Evolutionary conservation across 768 basidiomycete species (phyloP), one percentile per base, ranked within the genome.

Genomic region (Coprinopsis cinerea): DNA sequence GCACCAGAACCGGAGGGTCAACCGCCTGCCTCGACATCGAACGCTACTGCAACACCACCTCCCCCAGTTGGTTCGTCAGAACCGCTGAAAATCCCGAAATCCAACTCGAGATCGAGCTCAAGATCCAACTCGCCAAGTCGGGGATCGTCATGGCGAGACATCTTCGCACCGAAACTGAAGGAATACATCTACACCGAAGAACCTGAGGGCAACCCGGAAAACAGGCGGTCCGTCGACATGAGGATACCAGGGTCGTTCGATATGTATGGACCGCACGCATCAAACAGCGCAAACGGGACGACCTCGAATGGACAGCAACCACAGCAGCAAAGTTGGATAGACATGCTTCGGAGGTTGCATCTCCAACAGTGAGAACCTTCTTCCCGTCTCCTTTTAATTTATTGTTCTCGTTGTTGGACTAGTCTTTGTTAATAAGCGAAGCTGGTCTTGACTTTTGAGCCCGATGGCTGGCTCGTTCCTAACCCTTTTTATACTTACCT

Each of bases 231-330:
- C 15, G 34, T 52, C n/a, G 44, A 52, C 42, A 26, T 52, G 44
- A 46, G 27, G 39, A 47, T 52, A 3, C 51, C 51, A 1, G 51
- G 51, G 11, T 40, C 36, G 25, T 52, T 52, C 20, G 35, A 52
- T 41, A 36, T 37, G 44, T 26, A 15, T 7, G 37, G 45, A 4
- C 24, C 43, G 20, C 18, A 25, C 4, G n/a, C 44, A 4, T 4
- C 27, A 18, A 4, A 6, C 7, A 22, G 23, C 9, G 9, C 15
- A 20, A 25, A 28, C 6, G 26, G 10, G 20, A 4, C 13, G 44
- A 4, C 41, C 9, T 3, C 27, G n/a, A 45, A 32, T 30, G 44
- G 41, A 43, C 23, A 25, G 24, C 18, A 6, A 5, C 23, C 6
- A 18, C 17, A 43, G 25, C 11, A 43, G 42, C 9, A 10, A 23